Base-by-base conservation (phyloP, 768 basidiomycete genomes). In the Sistotremastrum niveocremeum region DNA sequence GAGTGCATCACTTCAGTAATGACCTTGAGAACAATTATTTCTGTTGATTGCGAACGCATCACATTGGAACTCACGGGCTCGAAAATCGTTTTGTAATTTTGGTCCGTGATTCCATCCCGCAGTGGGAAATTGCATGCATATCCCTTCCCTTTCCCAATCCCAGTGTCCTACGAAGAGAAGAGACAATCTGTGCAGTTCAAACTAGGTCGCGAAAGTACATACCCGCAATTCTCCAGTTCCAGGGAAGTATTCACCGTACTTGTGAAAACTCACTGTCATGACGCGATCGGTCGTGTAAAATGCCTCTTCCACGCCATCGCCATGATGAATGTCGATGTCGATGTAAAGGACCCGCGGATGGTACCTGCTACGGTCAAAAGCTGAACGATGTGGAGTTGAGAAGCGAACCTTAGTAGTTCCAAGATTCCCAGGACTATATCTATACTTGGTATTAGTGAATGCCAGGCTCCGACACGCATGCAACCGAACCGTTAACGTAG, bases 241-340 rank as follows among this genome's bases (percentile, higher is more conserved):
- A 30, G 95, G 95, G 63, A 99, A 99, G 63, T 85, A 99, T 63
- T 99, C 95, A 34, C 95, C 95, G 52, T 97, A 99, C 63, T 98
- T 97, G 61, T 99, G 95, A 65, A 98, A 95, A 55, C 87, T 91
- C 57, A 81, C 81, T 0, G 94, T 98, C 95, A 98, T 98, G 47
- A 99, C 95, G 39, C 95, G 75, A 60, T 99, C 94, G 20, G 95
- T 98, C 3, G 91, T 93, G 62, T 98, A 99, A 62, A 99, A 99
- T 0, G 95, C 95, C 63, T 99, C 95, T 60, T 99, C 95, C 28
- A 99, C 95, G 38, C 95, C 95, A 62, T 99, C 95, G 10, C 95
- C 95, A 51, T 99, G 95, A 60, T 99, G 95, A 1, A 95, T 88
- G 59, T 99, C 95, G 48, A 99, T 93, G 59, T 99, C 95, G 54